These are phyloP conservation scores for Starmerella powellii DNA, from an alignment of 805 yeast genomes.

Conservation along the genomic window DNA sequence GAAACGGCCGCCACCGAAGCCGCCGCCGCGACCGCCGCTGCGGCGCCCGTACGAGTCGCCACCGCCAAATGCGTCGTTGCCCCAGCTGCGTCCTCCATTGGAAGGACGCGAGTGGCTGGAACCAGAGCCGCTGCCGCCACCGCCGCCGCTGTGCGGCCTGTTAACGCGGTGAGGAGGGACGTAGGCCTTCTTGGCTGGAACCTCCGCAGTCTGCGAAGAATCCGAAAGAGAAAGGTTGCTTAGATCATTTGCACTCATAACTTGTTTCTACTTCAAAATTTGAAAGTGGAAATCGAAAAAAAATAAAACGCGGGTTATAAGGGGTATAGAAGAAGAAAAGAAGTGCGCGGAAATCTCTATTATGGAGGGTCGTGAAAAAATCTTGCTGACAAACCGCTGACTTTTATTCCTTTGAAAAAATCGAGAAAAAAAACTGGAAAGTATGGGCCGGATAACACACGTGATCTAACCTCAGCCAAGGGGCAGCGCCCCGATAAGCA, in stretches of 20 bases:
- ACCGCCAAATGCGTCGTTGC: constrained; percentile 23
- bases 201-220: constrained; percentile 6
- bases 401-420: constrained; percentile 2
- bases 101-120: constrained; percentile 11
- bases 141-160: constrained; percentile 17
- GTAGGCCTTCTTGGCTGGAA: constrained; percentile 30
- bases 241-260: constrained; percentile 21
- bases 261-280: constrained; percentile 2
- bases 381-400: constrained; percentile 1
- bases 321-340: background rate
- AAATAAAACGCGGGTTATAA: background rate
- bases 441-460: background rate
- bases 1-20: constrained; percentile 36
- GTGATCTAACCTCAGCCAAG: background rate
- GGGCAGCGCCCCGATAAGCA: no score
- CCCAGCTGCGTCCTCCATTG: constrained; percentile 21
- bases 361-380: background rate
- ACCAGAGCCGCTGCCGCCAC: constrained; percentile 22
- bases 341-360: background rate
- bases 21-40: constrained; percentile 27
- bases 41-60: constrained; percentile 28
- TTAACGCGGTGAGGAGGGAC: constrained; percentile 43
- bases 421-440: background rate
- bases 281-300: background rate
- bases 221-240: constrained; percentile 18